Percentiles rank a stretch among this genome's conserved stretches.
phyloP scores from a whole-genome alignment of 1,139 yeast genomes.

The Spencermartinsiella ligniputridi region DNA sequence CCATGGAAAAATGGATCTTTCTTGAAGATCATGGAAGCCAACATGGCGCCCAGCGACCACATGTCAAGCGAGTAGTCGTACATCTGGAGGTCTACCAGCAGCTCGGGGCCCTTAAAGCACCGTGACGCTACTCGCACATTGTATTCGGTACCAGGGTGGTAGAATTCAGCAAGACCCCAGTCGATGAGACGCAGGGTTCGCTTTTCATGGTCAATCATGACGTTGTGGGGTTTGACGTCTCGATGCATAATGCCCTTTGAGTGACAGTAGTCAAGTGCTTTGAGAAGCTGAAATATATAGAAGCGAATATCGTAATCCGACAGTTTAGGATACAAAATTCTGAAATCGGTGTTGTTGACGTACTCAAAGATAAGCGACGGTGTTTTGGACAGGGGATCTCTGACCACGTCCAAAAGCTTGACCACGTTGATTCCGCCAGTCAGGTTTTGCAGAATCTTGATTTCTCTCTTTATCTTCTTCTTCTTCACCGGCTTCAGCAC shows the following conservation, averaged over 20 bases:
- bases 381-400: conserved; percentile 86
- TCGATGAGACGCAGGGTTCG: conserved; percentile 77
- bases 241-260: conserved; percentile 98
- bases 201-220: conserved; percentile 89
- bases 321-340: conserved; percentile 87
- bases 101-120: conserved; percentile 96
- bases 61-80: conserved; percentile 93
- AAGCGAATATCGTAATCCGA: conserved; percentile 76
- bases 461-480: conserved; percentile 94
- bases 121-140: conserved; percentile 98
- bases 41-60: conserved; percentile 97
- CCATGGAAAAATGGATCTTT: conserved; percentile 99
- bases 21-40: conserved; percentile 94
- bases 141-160: conserved; percentile 91
- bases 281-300: conserved; percentile 83
- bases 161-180: conserved; percentile 98
- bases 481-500: conserved; percentile 95
- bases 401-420: conserved; percentile 75
- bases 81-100: conserved; percentile 85
- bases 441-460: conserved; percentile 83
- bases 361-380: conserved; percentile 93
- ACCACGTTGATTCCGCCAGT: conserved; percentile 85
- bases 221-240: conserved; percentile 97
- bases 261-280: conserved; percentile 90
- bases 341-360: conserved; percentile 84